These are phyloP conservation scores for Coemansia sp. DNA, from an alignment of 192 early-diverging fungal species.

Conservation along the genomic window DNA sequence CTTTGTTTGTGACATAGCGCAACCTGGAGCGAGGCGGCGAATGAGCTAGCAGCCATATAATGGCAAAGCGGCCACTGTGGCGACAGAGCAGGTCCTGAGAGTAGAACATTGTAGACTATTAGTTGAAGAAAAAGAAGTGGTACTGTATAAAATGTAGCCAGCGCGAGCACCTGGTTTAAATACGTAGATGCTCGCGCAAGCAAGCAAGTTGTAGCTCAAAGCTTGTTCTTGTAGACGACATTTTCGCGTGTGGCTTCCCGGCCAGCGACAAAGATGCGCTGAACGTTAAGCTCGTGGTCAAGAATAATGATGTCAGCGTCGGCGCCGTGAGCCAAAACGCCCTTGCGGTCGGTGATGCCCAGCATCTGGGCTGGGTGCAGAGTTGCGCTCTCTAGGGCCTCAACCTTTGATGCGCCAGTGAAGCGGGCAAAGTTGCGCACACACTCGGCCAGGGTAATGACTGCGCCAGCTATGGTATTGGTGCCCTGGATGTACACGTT, in stretches of 20 bases:
- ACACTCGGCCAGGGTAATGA: slow-evolving; percentile 67
- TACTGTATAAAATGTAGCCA: background rate
- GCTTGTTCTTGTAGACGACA: slow-evolving; percentile 30
- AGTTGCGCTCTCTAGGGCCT: slow-evolving; percentile 79
- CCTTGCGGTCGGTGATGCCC: slow-evolving; percentile 70
- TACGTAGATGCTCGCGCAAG: background rate
- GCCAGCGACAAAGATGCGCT: slow-evolving; percentile 70
- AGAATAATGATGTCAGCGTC: slow-evolving; percentile 79
- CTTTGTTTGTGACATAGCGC: slow-evolving; percentile 20
- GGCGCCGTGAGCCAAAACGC: slow-evolving; percentile 66
- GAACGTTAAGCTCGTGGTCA: slow-evolving; percentile 61
- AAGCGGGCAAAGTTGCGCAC: slow-evolving; percentile 77
- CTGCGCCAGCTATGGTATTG: slow-evolving; percentile 70
- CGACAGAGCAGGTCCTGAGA: slow-evolving; percentile 41
- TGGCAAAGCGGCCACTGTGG: slow-evolving; percentile 31
- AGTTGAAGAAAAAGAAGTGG: background rate
- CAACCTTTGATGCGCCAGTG: slow-evolving; percentile 70
- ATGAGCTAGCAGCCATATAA: slow-evolving; percentile 38
- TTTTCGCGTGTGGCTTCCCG: slow-evolving; percentile 52
- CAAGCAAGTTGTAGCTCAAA: background rate
- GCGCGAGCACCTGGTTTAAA: background rate
- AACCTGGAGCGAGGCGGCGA: slow-evolving; percentile 8
- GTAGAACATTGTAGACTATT: slow-evolving; percentile 32
- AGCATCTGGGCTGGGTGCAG: slow-evolving; percentile 72
- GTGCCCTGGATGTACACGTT: slow-evolving; percentile 75